Evolutionary conservation across 805 yeast species (phyloP).

Genomic region (Spathaspora boniae): DNA sequence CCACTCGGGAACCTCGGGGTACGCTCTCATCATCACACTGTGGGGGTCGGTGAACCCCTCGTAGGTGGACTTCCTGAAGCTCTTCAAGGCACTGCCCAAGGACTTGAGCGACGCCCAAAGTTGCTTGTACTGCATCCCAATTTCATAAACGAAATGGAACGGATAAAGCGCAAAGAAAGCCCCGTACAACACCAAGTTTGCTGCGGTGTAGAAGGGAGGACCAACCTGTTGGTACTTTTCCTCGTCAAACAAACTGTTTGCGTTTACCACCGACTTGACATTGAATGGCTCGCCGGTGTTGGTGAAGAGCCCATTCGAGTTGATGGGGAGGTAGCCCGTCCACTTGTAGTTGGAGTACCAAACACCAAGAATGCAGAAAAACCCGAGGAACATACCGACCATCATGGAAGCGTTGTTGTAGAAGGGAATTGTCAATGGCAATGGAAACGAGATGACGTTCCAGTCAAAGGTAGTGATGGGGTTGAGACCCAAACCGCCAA

Average conservation of each 20-base stretch:
- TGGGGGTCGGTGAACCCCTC: slow-evolving; percentile 24
- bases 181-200: slow-evolving; percentile 24
- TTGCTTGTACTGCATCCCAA: slow-evolving; percentile 10
- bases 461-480: slow-evolving; percentile 56
- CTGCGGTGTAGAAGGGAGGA: slow-evolving; percentile 31
- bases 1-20: slow-evolving; percentile 38
- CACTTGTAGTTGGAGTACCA: slow-evolving; percentile 21
- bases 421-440: slow-evolving; percentile 43
- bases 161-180: slow-evolving; percentile 27
- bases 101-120: slow-evolving; percentile 13
- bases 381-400: slow-evolving; percentile 17
- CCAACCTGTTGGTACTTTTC: slow-evolving; percentile 20
- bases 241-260: slow-evolving; percentile 25
- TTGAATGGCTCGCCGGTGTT: slow-evolving; percentile 46
- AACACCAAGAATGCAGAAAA: slow-evolving; percentile 18
- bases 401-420: slow-evolving; percentile 17
- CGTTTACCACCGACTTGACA: slow-evolving; percentile 40
- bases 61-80: slow-evolving; percentile 10
- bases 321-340: slow-evolving; percentile 30
- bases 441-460: slow-evolving; percentile 27
- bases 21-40: slow-evolving; percentile 27
- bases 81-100: slow-evolving; percentile 10
- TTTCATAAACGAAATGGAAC: slow-evolving; percentile 16
- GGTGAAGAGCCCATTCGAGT: slow-evolving; percentile 43
- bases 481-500: slow-evolving; percentile 48